Base-by-base conservation (phyloP, 164 flowering plant genomes). In the Chimonanthus praecox region DNA sequence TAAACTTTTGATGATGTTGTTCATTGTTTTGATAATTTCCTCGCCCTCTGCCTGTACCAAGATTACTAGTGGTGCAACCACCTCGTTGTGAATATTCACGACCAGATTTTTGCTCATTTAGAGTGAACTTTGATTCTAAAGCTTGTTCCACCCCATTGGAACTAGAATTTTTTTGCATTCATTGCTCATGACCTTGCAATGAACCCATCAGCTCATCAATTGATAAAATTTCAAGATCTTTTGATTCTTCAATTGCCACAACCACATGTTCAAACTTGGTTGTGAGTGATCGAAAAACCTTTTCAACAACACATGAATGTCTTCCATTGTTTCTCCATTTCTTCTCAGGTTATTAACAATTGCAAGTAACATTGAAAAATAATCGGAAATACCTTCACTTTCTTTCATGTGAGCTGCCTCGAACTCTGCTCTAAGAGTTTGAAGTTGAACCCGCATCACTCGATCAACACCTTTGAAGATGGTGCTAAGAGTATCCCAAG, bases 381-480 rank as follows among this genome's bases (percentile, higher is more conserved):
- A 69, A n/a, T 69, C 71, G 13, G 1, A 69, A 11, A 69, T 49
- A 69, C 21, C 2, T n/a, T 69, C 71, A 47, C 54, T 8, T n/a
- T 47, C 58, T 13, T 69, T 69, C 71, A 47, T 69, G 18, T 69
- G 15, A 47, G 46, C 46, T n/a, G 54, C 21, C 18, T 69, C 54
- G 15, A 69, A 69, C 21, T 69, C 54, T 4, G 54, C 51, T 8
- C 60, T 16, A 47, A 69, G 43, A 49, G 71, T 49, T 69, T 69
- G 71, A 4, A 69, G 58, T 16, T 48, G 58, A 7, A 69, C 33
- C 18, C 10, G 10, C 8, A 48, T 69, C 13, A 13, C 58, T 16
- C 71, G 18, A 20, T 69, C 71, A 49, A 49, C 71, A 21, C 71
- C 71, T 48, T 49, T 69, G 43, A 47, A 69, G 33, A 20, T 18